Base-by-base conservation (phyloP, 257 asterid genomes). In the Nicotiana tabacum region DNA sequence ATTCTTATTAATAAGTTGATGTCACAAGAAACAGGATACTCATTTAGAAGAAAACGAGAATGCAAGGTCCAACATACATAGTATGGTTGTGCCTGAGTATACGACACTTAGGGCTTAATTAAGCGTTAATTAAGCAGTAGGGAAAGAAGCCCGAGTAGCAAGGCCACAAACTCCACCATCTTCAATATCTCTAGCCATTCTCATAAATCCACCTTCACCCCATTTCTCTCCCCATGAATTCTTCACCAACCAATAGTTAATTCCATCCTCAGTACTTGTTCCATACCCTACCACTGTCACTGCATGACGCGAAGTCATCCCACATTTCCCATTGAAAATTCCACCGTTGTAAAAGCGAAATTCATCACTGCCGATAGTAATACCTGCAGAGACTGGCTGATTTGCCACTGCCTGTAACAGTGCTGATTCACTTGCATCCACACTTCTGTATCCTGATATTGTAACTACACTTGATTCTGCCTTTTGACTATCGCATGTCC, bases 251-350 rank as follows among this genome's bases (percentile, higher is more conserved):
- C 85, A 83, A 66, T 77, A 83, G 39, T 83, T 65, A 10, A 17
- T 53, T 1, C 61, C 83, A 5, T 83, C 78, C 33, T 83, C 62
- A 24, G 27, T 24, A 13, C 79, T 77, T 56, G 24, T 24, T 2
- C 70, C 79, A 55, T 83, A 83, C 12, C 89, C 92, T 4, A 89
- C 86, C 18, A 66, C 85, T 16, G 89, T 84, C 55, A 87, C 83
- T 24, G 83, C 83, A 84, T 87, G 88, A 2, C 8, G 64, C 18
- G 70, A 70, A 0, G 16, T 33, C 6, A 67, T 76, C 27, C 89
- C 87, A 84, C 88, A 84, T 1, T 61, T 64, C 2, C 86, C 84
- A 7, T 70, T 35, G 4, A 81, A 55, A 56, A 84, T 83, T 39
- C 89, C 82, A 66, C 84, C 76, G 1, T 33, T 21, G 16, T 86